These are phyloP conservation scores for Nissolia schottii DNA, from an alignment of 306 rosid genomes.

Conservation along the genomic window DNA sequence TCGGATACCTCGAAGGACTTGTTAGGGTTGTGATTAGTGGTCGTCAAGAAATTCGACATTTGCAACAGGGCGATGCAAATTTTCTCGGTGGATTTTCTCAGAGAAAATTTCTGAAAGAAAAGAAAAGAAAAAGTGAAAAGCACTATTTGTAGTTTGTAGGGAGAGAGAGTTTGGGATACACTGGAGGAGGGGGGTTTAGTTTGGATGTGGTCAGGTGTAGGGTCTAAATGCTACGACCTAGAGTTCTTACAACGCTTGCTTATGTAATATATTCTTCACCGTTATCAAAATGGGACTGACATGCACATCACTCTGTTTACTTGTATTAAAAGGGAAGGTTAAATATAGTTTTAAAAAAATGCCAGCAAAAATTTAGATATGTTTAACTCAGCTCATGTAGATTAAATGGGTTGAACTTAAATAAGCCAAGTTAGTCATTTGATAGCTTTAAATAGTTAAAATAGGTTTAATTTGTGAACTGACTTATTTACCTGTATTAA, in stretches of 20 bases:
- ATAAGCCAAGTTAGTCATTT: too few relatives aligned
- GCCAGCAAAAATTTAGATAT: too few relatives aligned
- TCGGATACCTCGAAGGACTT: constrained; percentile 58
- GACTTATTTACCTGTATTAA: too few relatives aligned
- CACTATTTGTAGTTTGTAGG: not conserved
- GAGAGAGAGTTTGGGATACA: not conserved
- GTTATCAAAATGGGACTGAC: too few relatives aligned
- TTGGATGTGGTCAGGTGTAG: not conserved
- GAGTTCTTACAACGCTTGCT: constrained; percentile 20
- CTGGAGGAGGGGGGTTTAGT: not conserved
- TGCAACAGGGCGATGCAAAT: not conserved
- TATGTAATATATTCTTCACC: too few relatives aligned
- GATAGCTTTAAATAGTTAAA: too few relatives aligned
- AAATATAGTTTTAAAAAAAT: too few relatives aligned
- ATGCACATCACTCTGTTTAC: too few relatives aligned
- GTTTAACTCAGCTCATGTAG: too few relatives aligned
- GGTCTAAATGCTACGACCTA: not conserved
- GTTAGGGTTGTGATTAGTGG: constrained; percentile 51
- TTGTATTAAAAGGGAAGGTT: too few relatives aligned
- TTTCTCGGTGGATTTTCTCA: not conserved
- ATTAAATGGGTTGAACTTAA: too few relatives aligned
- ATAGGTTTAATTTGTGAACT: too few relatives aligned
- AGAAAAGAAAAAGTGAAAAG: not conserved
- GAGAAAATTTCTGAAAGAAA: not conserved
- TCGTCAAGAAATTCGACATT: constrained; percentile 37